These are phyloP conservation scores for Neonectria magnoliae DNA, from an alignment of 2,329 filamentous ascomycete species.

Conservation along the genomic window DNA sequence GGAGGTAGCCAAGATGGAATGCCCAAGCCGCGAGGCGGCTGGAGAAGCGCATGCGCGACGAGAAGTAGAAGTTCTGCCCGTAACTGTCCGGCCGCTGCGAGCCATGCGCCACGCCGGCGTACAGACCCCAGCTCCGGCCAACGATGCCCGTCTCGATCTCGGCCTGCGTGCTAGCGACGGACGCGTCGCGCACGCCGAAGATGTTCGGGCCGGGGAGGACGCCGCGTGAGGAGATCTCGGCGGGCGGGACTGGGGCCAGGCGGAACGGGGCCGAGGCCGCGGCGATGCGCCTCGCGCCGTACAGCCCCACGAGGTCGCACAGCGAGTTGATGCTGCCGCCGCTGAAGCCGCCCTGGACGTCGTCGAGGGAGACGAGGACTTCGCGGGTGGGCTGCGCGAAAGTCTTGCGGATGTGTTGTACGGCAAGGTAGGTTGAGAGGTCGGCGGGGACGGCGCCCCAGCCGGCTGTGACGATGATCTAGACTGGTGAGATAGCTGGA, in stretches of 20 bases:
- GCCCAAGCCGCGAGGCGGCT: slow-evolving; percentile 8
- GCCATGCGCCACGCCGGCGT: slow-evolving; percentile 1
- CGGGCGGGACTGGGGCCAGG: not conserved
- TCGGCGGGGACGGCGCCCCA: slow-evolving; percentile 34
- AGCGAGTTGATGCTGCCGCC: slow-evolving; percentile 34
- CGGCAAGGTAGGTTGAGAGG: slow-evolving; percentile 29
- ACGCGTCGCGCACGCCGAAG: slow-evolving; percentile 15
- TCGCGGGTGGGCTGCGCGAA: slow-evolving; percentile 27
- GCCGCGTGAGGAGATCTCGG: not conserved
- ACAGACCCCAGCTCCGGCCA: slow-evolving; percentile 33
- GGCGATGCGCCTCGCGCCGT: slow-evolving; percentile 3
- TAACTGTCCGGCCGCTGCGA: slow-evolving; percentile 12
- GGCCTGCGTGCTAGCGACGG: slow-evolving; percentile 24
- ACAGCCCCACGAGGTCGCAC: slow-evolving; percentile 13
- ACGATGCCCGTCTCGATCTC: slow-evolving; percentile 29
- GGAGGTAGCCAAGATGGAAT: slow-evolving; percentile 12
- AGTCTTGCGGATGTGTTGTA: slow-evolving; percentile 13
- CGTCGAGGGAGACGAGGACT: slow-evolving; percentile 26
- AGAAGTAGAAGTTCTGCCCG: slow-evolving; percentile 15
- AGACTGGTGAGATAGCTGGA: not conserved
- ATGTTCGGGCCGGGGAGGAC: slow-evolving; percentile 4
- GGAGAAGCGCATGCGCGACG: slow-evolving; percentile 9
- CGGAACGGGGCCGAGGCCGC: slow-evolving; percentile 8
- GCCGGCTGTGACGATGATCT: slow-evolving; percentile 34
- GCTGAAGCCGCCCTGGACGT: slow-evolving; percentile 25